phyloP scores from a whole-genome alignment of 495 filamentous ascomycete species.

The Venustampulla echinocandica region DNA sequence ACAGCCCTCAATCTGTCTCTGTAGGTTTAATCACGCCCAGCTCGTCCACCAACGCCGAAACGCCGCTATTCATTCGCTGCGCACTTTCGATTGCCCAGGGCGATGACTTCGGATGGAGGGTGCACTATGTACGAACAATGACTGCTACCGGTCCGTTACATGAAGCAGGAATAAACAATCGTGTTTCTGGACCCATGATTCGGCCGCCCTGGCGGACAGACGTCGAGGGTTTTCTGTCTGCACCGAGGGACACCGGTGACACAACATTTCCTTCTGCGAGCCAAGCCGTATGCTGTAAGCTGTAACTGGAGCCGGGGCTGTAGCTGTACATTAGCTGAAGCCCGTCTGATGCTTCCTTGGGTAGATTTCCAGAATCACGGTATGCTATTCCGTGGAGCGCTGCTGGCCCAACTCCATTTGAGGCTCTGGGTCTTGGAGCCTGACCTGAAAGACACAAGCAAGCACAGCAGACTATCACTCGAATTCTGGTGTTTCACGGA shows the following conservation, averaged over 20 bases:
- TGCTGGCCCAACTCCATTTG: not conserved
- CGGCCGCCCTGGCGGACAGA: not conserved
- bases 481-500: slow-evolving; percentile 4
- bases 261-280: not conserved
- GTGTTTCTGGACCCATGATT: slow-evolving; percentile 2
- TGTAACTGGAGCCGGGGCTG: not conserved
- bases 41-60: slow-evolving; percentile 7
- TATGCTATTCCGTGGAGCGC: not conserved
- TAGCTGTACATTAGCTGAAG: not conserved
- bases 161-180: not conserved
- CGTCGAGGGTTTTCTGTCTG: not conserved
- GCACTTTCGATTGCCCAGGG: not conserved
- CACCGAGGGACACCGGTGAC: slow-evolving; percentile 1
- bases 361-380: not conserved
- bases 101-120: slow-evolving; percentile 2
- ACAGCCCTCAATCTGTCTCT: slow-evolving; percentile 8
- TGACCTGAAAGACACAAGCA: not conserved
- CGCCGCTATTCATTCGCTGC: slow-evolving; percentile 7
- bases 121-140: not conserved
- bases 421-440: not conserved
- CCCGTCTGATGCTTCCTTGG: not conserved
- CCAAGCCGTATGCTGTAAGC: not conserved
- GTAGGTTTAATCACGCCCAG: slow-evolving; percentile 16
- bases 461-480: not conserved
- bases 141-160: slow-evolving; percentile 6